Conservation (phyloP, 2,329 filamentous ascomycete genomes). For the Aplosporella prunicola region DNA sequence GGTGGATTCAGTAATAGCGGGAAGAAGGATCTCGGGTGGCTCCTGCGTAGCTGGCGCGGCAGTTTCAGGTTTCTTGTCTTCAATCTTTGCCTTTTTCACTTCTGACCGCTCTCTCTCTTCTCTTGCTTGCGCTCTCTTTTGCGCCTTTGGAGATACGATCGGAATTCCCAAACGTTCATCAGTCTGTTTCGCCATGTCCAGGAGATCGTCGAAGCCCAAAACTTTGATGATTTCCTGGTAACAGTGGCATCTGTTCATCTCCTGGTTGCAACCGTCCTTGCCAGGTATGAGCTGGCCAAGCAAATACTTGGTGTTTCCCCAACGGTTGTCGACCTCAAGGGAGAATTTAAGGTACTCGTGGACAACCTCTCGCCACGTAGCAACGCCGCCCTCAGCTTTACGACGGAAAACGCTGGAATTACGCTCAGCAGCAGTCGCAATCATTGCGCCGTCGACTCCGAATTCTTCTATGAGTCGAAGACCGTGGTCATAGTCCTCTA, state of each 20-base stretch:
- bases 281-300: conserved; percentile 79
- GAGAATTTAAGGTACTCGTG: conserved; percentile 62
- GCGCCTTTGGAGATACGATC: conserved; percentile 6
- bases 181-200: conserved; percentile 53
- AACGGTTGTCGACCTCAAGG: conserved; percentile 74
- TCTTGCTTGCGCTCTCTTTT: conserved; percentile 5
- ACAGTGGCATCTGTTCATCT: conserved; percentile 56
- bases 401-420: conserved; percentile 82
- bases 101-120: background rate
- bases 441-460: conserved; percentile 92
- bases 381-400: conserved; percentile 57
- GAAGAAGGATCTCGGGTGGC: background rate
- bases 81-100: conserved; percentile 2
- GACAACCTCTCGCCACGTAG: conserved; percentile 68
- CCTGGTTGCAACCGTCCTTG: conserved; percentile 54
- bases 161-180: conserved; percentile 50
- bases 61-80: background rate
- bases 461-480: conserved; percentile 63
- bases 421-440: conserved; percentile 82
- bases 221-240: conserved; percentile 60
- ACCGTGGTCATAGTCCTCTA: conserved; percentile 64
- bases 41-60: background rate
- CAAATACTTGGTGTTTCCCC: conserved; percentile 87
- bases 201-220: conserved; percentile 55
- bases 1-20: background rate